Evolutionary conservation across 208 protist genomes (phyloP).

Genomic region (Leishmania lainsoni): DNA sequence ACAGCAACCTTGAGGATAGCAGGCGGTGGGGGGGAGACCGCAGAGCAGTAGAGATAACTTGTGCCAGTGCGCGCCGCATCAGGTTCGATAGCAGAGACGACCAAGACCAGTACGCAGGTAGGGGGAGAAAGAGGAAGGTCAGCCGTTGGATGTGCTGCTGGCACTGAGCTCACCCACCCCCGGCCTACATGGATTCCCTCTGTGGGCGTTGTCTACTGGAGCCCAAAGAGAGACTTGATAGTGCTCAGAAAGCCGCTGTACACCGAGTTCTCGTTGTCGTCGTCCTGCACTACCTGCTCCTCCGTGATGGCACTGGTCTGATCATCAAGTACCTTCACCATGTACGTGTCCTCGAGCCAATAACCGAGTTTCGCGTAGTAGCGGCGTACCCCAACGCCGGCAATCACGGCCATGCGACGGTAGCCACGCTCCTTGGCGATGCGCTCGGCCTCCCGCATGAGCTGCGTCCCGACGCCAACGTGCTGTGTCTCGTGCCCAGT

Average conservation of each 20-base stretch:
- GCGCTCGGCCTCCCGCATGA: slow-evolving; percentile 98
- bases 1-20: background rate
- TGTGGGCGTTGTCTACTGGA: slow-evolving; percentile 11
- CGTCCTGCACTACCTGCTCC: slow-evolving; percentile 73
- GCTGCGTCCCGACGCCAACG: slow-evolving; percentile 96
- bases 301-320: slow-evolving; percentile 62
- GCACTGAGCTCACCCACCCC: background rate
- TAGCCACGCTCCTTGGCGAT: slow-evolving; percentile 94
- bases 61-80: background rate
- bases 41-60: background rate
- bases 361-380: slow-evolving; percentile 99
- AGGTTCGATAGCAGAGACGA: background rate
- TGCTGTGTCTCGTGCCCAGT: slow-evolving; percentile 96
- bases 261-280: slow-evolving; percentile 77
- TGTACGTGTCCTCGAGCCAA: slow-evolving; percentile 82
- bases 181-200: background rate
- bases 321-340: slow-evolving; percentile 73
- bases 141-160: too few relatives aligned
- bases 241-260: slow-evolving; percentile 43
- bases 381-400: slow-evolving; percentile 97
- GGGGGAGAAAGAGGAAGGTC: background rate
- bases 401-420: slow-evolving; percentile 95
- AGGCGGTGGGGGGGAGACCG: too few relatives aligned
- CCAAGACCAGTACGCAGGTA: background rate
- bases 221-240: slow-evolving; percentile 66